These are phyloP conservation scores for Moesziomyces aphidis DNA, from an alignment of 1,284 basidiomycete species.

Conservation along the genomic window DNA sequence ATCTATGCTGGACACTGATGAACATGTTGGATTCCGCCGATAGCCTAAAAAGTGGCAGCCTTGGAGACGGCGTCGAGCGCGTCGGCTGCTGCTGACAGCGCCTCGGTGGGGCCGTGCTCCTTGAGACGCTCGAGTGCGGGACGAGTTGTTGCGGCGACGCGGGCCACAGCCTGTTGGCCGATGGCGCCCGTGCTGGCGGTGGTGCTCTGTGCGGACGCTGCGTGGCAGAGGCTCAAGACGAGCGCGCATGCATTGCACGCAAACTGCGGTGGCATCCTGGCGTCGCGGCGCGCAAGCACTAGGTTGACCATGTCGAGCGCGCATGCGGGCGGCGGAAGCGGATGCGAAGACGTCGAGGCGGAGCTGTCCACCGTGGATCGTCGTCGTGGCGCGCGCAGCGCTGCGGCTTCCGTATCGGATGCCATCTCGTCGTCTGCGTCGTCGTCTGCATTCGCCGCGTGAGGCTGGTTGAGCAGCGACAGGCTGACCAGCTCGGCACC, in stretches of 20 bases:
- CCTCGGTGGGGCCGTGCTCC: slow-evolving; percentile 43
- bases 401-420: slow-evolving; percentile 14
- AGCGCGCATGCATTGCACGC: slow-evolving; percentile 55
- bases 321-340: slow-evolving; percentile 34
- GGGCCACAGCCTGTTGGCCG: slow-evolving; percentile 28
- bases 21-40: too few species aligned
- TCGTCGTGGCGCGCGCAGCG: slow-evolving; percentile 16
- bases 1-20: too few species aligned
- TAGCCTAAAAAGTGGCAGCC: background rate
- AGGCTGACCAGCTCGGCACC: slow-evolving; percentile 73
- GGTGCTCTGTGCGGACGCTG: slow-evolving; percentile 1
- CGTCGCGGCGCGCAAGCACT: slow-evolving; percentile 53
- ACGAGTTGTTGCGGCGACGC: slow-evolving; percentile 16
- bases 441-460: slow-evolving; percentile 10
- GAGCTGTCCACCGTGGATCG: slow-evolving; percentile 36
- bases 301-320: slow-evolving; percentile 58
- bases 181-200: slow-evolving; percentile 19
- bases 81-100: slow-evolving; percentile 30
- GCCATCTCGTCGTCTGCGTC: slow-evolving; percentile 23
- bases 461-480: slow-evolving; percentile 39
- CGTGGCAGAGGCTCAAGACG: slow-evolving; percentile 34
- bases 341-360: slow-evolving; percentile 39
- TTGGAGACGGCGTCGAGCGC: slow-evolving; percentile 29
- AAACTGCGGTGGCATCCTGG: slow-evolving; percentile 62
- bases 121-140: slow-evolving; percentile 31